Conservation (phyloP, 2,329 filamentous ascomycete species). For the Chaetomiaceae sp. region DNA sequence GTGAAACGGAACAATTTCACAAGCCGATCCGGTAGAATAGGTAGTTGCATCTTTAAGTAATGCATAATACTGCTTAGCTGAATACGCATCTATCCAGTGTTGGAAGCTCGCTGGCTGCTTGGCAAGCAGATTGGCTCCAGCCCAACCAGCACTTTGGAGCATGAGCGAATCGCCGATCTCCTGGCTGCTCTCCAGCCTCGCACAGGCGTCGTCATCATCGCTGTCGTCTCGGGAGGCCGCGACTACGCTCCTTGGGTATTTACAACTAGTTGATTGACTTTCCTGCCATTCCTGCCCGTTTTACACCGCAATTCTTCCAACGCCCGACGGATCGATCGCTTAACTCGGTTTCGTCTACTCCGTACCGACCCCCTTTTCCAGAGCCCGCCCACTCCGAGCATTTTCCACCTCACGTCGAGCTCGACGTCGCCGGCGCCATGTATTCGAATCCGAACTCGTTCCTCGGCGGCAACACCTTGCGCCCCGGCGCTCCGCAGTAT, state of each 20-base stretch:
- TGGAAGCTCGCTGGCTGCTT: neutral
- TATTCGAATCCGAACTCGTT: constrained; percentile 87
- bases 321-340: neutral
- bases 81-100: neutral
- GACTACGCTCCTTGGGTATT: neutral
- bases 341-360: neutral
- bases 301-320: neutral
- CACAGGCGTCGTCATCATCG: constrained; percentile 18
- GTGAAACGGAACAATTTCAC: too few species aligned
- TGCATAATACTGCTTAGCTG: too few species aligned
- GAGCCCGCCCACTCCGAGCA: neutral
- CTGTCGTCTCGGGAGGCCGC: neutral
- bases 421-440: constrained; percentile 49
- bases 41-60: too few species aligned
- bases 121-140: neutral
- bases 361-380: constrained; percentile 7
- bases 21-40: too few species aligned
- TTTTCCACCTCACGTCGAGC: constrained; percentile 2
- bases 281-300: neutral
- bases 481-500: constrained; percentile 61
- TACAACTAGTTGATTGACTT: neutral
- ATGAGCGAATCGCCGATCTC: neutral
- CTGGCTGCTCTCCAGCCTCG: constrained; percentile 11
- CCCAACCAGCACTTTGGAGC: constrained; percentile 1
- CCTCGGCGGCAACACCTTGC: constrained; percentile 74